A percentile compares a stretch with the other conserved stretches of the same genome.
phyloP scores from a whole-genome alignment of 1,139 yeast genomes.

The Saccharomycopsis phalli region DNA sequence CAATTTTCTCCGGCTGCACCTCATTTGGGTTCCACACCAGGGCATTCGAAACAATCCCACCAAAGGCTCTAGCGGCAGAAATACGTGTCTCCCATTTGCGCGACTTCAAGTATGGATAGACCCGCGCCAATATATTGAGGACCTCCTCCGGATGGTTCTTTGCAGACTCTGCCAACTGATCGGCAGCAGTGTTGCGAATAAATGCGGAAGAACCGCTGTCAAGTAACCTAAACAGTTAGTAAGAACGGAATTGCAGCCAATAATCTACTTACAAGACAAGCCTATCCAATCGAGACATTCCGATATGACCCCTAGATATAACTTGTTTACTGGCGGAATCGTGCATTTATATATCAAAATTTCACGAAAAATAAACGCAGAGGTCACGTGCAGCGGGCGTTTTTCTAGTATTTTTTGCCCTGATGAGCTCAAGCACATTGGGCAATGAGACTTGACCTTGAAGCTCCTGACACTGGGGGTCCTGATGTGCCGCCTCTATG shows the following conservation, averaged over 20 bases:
- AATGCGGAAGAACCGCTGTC: conserved; percentile 95
- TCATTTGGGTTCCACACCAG: conserved; percentile 78
- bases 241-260: not conserved
- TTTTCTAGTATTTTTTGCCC: too few species aligned
- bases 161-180: conserved; percentile 90
- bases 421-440: too few species aligned
- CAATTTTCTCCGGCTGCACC: conserved; percentile 22
- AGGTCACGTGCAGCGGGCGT: too few species aligned
- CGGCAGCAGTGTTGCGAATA: conserved; percentile 94
- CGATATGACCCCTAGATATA: too few species aligned
- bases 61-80: conserved; percentile 91
- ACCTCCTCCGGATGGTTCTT: conserved; percentile 93
- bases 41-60: conserved; percentile 80
- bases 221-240: conserved; percentile 32
- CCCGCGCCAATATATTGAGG: conserved; percentile 73
- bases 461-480: not conserved
- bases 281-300: conserved; percentile 11
- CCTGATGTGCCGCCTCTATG: conserved; percentile 32
- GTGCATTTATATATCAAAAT: too few species aligned
- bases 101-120: conserved; percentile 78
- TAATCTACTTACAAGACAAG: conserved; percentile 6
- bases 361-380: too few species aligned
- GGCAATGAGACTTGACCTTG: not conserved
- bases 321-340: too few species aligned
- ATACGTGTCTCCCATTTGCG: conserved; percentile 94